phyloP scores from a whole-genome alignment of 805 yeast species.

The Candida suzukii region DNA sequence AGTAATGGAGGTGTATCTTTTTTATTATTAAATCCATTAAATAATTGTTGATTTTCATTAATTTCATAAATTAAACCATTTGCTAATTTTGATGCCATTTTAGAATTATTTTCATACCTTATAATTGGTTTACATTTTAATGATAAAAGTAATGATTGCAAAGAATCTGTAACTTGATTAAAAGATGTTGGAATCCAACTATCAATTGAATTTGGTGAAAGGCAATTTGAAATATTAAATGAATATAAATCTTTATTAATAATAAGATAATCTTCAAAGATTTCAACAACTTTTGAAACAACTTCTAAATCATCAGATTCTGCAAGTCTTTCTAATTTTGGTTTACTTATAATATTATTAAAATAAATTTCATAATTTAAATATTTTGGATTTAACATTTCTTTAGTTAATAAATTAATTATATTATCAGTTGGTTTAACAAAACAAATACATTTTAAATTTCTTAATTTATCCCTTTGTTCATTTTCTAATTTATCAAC shows the following conservation, averaged over 20 bases:
- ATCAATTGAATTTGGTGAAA: slow-evolving; percentile 21
- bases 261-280: slow-evolving; percentile 78
- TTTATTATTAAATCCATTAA: slow-evolving; percentile 52
- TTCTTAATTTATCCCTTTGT: slow-evolving; percentile 64
- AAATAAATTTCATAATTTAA: slow-evolving; percentile 71
- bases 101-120: slow-evolving; percentile 67
- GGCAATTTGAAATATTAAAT: slow-evolving; percentile 9
- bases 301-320: slow-evolving; percentile 85
- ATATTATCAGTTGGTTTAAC: slow-evolving; percentile 66
- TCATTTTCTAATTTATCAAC: slow-evolving; percentile 63
- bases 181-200: slow-evolving; percentile 42
- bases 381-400: slow-evolving; percentile 74
- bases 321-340: slow-evolving; percentile 78
- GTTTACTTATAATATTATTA: slow-evolving; percentile 67
- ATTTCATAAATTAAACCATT: slow-evolving; percentile 55
- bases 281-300: slow-evolving; percentile 67
- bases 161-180: slow-evolving; percentile 30
- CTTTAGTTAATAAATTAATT: slow-evolving; percentile 52
- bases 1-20: slow-evolving; percentile 66
- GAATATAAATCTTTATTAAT: slow-evolving; percentile 60
- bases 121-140: slow-evolving; percentile 73
- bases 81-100: slow-evolving; percentile 59
- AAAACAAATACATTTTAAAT: slow-evolving; percentile 74
- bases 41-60: slow-evolving; percentile 49
- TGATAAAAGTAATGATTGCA: slow-evolving; percentile 59